Conservation (phyloP, 495 filamentous ascomycete genomes). For the Aspergillus olivimuriae region DNA sequence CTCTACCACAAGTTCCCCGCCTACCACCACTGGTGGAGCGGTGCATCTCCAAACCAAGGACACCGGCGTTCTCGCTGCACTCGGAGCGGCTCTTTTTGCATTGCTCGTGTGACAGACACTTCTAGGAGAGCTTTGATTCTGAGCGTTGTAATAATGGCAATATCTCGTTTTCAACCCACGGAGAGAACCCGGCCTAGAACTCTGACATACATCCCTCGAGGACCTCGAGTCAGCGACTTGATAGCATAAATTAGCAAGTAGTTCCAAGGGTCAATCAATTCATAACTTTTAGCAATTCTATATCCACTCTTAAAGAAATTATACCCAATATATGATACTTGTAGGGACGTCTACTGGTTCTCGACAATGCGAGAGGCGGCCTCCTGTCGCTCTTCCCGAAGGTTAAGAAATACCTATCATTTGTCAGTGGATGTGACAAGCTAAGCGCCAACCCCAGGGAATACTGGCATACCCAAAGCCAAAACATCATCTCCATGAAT, state of each 20-base stretch:
- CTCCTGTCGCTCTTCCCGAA: constrained; percentile 42
- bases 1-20: constrained; percentile 14
- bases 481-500: constrained; percentile 77
- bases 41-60: constrained; percentile 35
- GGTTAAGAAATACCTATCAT: constrained; percentile 37
- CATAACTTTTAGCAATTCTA: neutral
- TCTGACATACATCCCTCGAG: too few relatives aligned
- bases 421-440: constrained; percentile 32
- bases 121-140: too few relatives aligned
- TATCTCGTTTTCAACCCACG: too few relatives aligned
- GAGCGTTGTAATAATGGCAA: too few relatives aligned
- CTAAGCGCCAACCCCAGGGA: too few relatives aligned
- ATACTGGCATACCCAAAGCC: constrained; percentile 70
- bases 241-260: too few relatives aligned
- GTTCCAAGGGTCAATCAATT: too few relatives aligned
- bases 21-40: constrained; percentile 34
- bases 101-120: too few relatives aligned
- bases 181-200: too few relatives aligned
- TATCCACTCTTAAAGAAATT: neutral
- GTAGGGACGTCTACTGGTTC: neutral
- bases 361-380: constrained; percentile 29
- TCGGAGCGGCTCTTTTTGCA: constrained; percentile 29
- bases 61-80: constrained; percentile 26
- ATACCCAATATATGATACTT: too few relatives aligned
- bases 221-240: too few relatives aligned